Base-by-base conservation (phyloP, 2,329 filamentous ascomycete species). In the Phialophora tarda region DNA sequence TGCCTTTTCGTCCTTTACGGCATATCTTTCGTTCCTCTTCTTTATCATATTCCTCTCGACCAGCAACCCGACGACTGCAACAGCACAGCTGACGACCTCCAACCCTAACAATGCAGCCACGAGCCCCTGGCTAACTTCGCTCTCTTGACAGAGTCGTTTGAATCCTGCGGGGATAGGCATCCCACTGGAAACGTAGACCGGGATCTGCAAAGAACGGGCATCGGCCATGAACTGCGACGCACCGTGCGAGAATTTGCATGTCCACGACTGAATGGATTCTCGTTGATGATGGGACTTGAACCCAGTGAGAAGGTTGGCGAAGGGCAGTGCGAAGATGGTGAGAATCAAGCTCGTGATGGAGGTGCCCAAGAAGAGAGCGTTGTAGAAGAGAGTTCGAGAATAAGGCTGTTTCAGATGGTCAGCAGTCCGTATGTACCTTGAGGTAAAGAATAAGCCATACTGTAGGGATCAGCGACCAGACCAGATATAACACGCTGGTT, bases 31-130 rank as follows among this genome's bases (percentile, higher is more conserved):
- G 21, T 21, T 63, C 24, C 71, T 64, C 28, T 74, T 76, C 54
- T 83, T 81, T 72, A 75, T 76, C 51, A 85, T 83, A 67, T 54
- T 59, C 34, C 57, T 67, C 57, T 70, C 69, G 14, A 68, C 54
- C 4, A 65, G 17, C 17, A 68, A 60, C 1, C 68, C 66, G 14
- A 59, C 28, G 2, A 38, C 67, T 32, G 64, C 73, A 11, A 71
- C 72, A 63, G 56, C 77, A 74, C 69, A 77, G 68, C 75, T 75
- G 74, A 64, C 72, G 69, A 7, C 76, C 77, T 32, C 72, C 64
- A 47, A 69, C 69, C 59, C 76, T 74, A 59, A 73, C 72, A 66
- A 73, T 48, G 12, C 76, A 34, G 75, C 75, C 54, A 80, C 73
- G 14, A 82, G 60, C 0, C 74, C 73, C 51, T 79, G 77, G 0